Base-by-base conservation (phyloP, 2,329 filamentous ascomycete genomes). In the Sordariomycetes sp. region DNA sequence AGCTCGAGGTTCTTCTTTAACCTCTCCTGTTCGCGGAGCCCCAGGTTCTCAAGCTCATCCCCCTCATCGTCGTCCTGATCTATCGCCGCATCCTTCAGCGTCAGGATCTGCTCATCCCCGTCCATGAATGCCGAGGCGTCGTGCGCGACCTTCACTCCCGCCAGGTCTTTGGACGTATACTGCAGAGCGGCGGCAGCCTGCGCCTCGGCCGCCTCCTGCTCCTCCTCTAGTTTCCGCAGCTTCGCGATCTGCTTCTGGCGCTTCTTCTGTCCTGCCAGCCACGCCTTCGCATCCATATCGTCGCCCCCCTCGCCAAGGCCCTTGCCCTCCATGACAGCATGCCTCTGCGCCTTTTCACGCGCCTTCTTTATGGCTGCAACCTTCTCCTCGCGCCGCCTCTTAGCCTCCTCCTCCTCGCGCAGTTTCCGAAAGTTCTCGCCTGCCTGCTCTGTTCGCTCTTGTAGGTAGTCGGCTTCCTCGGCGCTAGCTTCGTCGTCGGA, bases 81-180 rank as follows among this genome's bases (percentile, higher is more conserved):
- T 58, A 99, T 90, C 1, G 89, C 90, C 1, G 88, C 83, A 72
- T 99, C 94, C 68, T 96, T 97, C n/a, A 99, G 80, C 0, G 93
- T 97, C 57, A 99, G 77, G 35, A 99, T 85, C 68, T 97, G 91
- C 60, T 96, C 92, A 60, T 89, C 86, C 20, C 83, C 87, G 57
- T 90, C 90, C 25, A 89, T 85, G 62, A 99, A 93, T 24, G 89
- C 82, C 4, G 82, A 83, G 60, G 92, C 73, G 69, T 96, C 90
- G 69, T 99, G 94, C 4, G 86, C 92, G 57, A 99, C 93, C 69
- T 90, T 94, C 65, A 99, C 86, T 43, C 93, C 94, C 0, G 90
- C 88, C 54, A 97, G 77, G 68, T 97, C 92, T 61, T 88, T 87
- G 3, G 90, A 83, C 0, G 89, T 92, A 70, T 97, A 96, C 66